Base-by-base conservation (phyloP, 75 land plant genomes). In the Selaginella moellendorffii region DNA sequence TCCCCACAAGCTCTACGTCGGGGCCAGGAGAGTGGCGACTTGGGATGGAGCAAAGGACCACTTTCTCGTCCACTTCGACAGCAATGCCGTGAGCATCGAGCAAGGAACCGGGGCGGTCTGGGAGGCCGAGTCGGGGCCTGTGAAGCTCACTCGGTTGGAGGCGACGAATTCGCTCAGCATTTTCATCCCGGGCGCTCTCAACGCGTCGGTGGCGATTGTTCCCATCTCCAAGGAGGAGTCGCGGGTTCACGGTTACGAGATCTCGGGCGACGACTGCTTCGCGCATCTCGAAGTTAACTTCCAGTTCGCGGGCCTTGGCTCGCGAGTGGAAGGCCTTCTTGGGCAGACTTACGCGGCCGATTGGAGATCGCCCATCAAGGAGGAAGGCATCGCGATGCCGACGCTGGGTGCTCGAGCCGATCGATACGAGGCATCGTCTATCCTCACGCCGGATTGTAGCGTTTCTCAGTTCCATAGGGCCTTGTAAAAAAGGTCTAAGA, bases 381-480 rank as follows among this genome's bases (percentile, higher is more conserved):
- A 66, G 25, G 24, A 56, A 8, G 24, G 62, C 29, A 21, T 62
- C 9, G 26, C 58, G 26, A 74, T 74, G 76, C 76, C 76, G 0
- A 26, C 69, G 12, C 19, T 74, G 71, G 68, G 76, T 14, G 5
- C 2, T n/a, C 67, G 72, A 0, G 53, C 26, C 0, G 9, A 23
- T 53, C 36, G 22, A 2, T 74, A 31, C 53, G 9, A 52, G 0
- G 27, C 63, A 0, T 64, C 76, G 25, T 30, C 20, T 2, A 27
- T 74, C 20, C 69, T 69, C 31, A 36, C 66, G 27, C 17, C 74
- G 24, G 77, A 75, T 54, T 75, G 77, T 62, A 58, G 52, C 0
- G 85, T 68, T 0, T 20, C 78, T 2, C 30, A 76, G 27, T 84
- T 81, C 59, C 59, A 56, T n/a, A n/a, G n/a, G n/a, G n/a, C n/a